Evolutionary conservation across 768 basidiomycete species (phyloP), one percentile per base, ranked within the genome.

Genomic region (Cystobasidium ongulense): DNA sequence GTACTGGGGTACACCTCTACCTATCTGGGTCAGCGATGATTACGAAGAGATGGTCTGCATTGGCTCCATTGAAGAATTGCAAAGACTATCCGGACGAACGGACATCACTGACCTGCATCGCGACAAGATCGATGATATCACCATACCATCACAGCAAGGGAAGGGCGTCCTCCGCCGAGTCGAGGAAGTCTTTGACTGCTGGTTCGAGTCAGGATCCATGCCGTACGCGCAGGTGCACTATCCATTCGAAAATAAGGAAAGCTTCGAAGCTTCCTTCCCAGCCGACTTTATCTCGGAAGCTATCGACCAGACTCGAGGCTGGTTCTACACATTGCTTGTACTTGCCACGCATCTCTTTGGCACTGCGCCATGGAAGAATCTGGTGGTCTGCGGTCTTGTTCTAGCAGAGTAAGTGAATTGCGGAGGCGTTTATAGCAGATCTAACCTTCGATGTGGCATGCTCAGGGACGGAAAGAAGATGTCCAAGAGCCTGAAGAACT

Each of bases 171-270:
- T 99, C 27, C 90, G 86, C 81, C 88, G 96, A 62, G 85, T 97
- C n/a, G 91, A 96, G 74, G 96, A 98, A 81, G 92, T 99, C 41
- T 98, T 99, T 80, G 96, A 99, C 80, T 99, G 96, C 79, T 99
- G 96, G 96, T 99, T 99, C 80, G 96, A 99, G 83, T 98, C 95
- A 2, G 96, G 96, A 83, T 97, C 95, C 80, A 99, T 99, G 96
- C 96, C 96, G 2, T 99, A 93, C 80, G 95, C 94, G 1, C 95
- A 97, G 79, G 85, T 87, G 15, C 96, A 99, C 81, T 98, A 96
- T 84, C 96, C 96, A 13, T 98, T 98, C 81, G 96, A 98, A 82
- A 97, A 98, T 82, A 89, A 90, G 81, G 89, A 90, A 35, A 83
- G 86, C 52, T 96, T 96, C 79, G 88, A 93, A 80, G 83, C 82